Evolutionary conservation across 108 stramenopile genomes (phyloP), one percentile per base, ranked within the genome.

Genomic region (Fragilaria radians): DNA sequence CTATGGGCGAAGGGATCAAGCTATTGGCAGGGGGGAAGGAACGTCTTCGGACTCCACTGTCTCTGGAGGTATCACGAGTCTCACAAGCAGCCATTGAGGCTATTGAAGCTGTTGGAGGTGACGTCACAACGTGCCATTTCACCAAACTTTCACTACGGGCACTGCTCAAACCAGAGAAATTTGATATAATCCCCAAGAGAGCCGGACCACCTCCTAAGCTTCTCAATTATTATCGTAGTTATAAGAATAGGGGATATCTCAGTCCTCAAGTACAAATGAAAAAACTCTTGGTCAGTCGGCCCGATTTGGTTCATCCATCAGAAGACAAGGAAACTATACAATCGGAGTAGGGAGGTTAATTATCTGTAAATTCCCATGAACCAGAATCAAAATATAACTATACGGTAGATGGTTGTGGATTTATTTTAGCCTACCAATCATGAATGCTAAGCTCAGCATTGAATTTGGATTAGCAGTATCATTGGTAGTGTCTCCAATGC

Each of bases 81-180:
- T 91, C 89, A 42, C 51, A 72, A 27, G 57, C 52, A 36, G 99
- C 99, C 19, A 96, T 97, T 54, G 69, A 77, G 32, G 95, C 96
- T 33, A 74, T 98, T 2, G 99, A 99, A 66, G 62, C 50, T 5
- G 80, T 72, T 28, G 99, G 99, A 17, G 99, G 99, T 11, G 80
- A 88, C 48, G 90, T 99, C n/a, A 96, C 95, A 0, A 94, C 95
- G 23, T 91, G 87, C 19, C 92, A 98, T 72, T 95, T 95, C 81
- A 98, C 97, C 75, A 64, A 81, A 27, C 67, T 97, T 65, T 95
- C 90, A 31, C 69, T 99, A 28, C 76, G 96, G 3, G 89, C 91
- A 5, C 59, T 96, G 51, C 69, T 97, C 31, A 96, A 97, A 63
- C 98, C 98, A 1, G 60, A 98, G 47, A 95, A 95, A 65, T 98